Percentiles rank a stretch among this genome's conserved stretches.
phyloP scores from a whole-genome alignment of 129 eudicot species.

The Flaveria trinervia region DNA sequence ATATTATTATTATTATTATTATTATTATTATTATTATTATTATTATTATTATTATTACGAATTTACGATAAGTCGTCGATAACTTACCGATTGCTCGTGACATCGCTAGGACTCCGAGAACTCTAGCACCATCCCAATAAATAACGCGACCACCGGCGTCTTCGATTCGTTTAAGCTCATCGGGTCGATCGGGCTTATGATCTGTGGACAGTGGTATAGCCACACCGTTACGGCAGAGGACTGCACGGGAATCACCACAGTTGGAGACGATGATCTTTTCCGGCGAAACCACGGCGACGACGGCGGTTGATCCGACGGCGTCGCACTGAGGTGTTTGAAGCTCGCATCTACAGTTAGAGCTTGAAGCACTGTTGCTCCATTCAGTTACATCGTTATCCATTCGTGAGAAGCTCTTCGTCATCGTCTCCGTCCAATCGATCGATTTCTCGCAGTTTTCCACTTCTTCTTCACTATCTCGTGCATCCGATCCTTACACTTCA shows the following conservation, averaged over 20 bases:
- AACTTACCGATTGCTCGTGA: slow-evolving; percentile 86
- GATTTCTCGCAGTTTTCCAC: slow-evolving; percentile 33
- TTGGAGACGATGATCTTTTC: slow-evolving; percentile 75
- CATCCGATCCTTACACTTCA: slow-evolving; percentile 84
- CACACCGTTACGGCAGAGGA: slow-evolving; percentile 79
- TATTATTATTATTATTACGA: too few species aligned
- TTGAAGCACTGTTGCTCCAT: slow-evolving; percentile 31
- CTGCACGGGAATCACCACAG: slow-evolving; percentile 96
- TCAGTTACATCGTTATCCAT: slow-evolving; percentile 83
- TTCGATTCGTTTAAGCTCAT: slow-evolving; percentile 72
- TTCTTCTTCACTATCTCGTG: slow-evolving; percentile 85
- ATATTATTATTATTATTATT: too few species aligned
- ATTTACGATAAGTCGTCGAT: too few species aligned
- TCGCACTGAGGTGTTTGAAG: slow-evolving; percentile 93
- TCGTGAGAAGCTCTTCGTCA: slow-evolving; percentile 59
- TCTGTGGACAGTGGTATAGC: slow-evolving; percentile 83
- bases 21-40: too few species aligned
- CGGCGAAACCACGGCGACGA: slow-evolving; percentile 73
- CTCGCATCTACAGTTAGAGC: slow-evolving; percentile 71
- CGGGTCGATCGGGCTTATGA: slow-evolving; percentile 98
- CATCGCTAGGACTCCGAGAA: slow-evolving; percentile 94
- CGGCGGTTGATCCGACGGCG: slow-evolving; percentile 97
- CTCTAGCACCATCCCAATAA: slow-evolving; percentile 97
- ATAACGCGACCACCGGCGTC: slow-evolving; percentile 95
- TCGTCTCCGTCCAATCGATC: slow-evolving; percentile 48